Evolutionary conservation across 345 rosid species (phyloP).

Genomic region (Moricandia moricandioides): DNA sequence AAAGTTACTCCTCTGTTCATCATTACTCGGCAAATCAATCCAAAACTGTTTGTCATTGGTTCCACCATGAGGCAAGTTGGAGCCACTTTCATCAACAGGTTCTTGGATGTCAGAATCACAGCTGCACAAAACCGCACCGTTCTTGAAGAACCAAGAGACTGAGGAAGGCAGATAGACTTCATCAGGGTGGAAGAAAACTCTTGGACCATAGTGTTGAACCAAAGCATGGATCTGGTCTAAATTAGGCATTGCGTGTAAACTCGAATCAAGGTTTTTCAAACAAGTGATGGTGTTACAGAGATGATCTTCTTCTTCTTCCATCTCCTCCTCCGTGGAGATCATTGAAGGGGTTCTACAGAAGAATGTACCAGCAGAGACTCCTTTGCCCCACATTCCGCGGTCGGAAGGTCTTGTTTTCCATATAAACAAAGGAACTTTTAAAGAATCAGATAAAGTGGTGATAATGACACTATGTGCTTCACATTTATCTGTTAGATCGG

Average conservation of each 20-base stretch:
- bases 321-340: neutral
- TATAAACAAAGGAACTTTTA: constrained; percentile 46
- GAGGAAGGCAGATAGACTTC: constrained; percentile 55
- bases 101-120: constrained; percentile 27
- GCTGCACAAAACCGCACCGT: constrained; percentile 60
- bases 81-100: constrained; percentile 52
- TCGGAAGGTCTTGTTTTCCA: constrained; percentile 69
- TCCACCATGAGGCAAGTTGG: constrained; percentile 79
- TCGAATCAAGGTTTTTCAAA: constrained; percentile 60
- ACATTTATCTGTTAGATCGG: constrained; percentile 67
- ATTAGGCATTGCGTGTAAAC: constrained; percentile 74
- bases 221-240: constrained; percentile 64
- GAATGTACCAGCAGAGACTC: constrained; percentile 74
- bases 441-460: constrained; percentile 1
- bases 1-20: constrained; percentile 12
- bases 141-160: constrained; percentile 42
- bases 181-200: constrained; percentile 54
- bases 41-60: constrained; percentile 61
- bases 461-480: constrained; percentile 45
- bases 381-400: constrained; percentile 66
- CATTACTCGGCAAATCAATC: constrained; percentile 60
- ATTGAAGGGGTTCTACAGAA: constrained; percentile 44
- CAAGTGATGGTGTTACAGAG: constrained; percentile 40
- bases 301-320: constrained; percentile 44
- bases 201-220: constrained; percentile 70